phyloP scores from a whole-genome alignment of 331 rosid species.

The Dryas integrifolia region DNA sequence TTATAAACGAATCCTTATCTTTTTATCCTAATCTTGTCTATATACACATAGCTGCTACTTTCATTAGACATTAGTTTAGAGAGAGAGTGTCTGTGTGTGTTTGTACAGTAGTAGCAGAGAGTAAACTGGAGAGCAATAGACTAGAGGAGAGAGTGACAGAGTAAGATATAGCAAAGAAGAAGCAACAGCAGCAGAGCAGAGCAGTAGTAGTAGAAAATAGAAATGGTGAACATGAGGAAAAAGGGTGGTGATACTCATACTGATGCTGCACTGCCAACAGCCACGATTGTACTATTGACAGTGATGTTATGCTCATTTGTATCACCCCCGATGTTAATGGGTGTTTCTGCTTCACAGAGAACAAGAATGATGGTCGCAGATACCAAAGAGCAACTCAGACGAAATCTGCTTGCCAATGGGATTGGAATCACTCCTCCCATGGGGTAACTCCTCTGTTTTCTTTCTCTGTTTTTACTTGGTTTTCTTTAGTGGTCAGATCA shows the following conservation, averaged over 20 bases:
- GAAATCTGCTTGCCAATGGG: conserved; percentile 79
- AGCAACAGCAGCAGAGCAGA: not conserved
- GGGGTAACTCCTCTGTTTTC: conserved; percentile 54
- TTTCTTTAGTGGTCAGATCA: too few species aligned
- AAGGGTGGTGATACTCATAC: not conserved
- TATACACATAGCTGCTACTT: too few species aligned
- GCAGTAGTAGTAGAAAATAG: not conserved
- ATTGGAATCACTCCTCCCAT: conserved; percentile 86
- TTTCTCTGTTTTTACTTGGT: not conserved
- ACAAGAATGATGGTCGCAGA: not conserved
- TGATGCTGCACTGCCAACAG: not conserved
- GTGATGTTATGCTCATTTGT: too few species aligned
- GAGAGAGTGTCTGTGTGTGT: too few species aligned
- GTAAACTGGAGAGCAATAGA: not conserved
- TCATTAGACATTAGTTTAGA: too few species aligned
- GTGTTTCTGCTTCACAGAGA: conserved; percentile 19
- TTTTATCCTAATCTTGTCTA: too few species aligned
- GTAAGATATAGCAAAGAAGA: not conserved
- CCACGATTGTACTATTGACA: not conserved
- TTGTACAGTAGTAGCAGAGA: too few species aligned
- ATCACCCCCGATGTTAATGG: conserved; percentile 1
- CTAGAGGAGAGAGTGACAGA: not conserved
- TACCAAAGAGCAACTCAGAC: conserved; percentile 26
- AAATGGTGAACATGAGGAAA: conserved; percentile 1
- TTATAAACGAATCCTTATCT: too few species aligned